Conservation (phyloP, 139 green algal genomes). For the Diplosphaera chodatii region DNA sequence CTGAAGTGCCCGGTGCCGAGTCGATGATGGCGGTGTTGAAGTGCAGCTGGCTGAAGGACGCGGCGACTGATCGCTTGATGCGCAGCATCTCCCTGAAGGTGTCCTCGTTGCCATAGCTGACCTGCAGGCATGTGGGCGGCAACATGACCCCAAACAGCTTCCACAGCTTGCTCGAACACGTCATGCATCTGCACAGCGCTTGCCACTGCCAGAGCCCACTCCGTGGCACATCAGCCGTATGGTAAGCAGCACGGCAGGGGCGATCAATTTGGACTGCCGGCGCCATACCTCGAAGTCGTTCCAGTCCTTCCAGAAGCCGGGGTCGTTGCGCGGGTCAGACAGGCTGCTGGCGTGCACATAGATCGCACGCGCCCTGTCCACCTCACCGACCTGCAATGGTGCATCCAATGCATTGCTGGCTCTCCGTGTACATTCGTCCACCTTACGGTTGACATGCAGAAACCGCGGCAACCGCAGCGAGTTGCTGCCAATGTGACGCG, state of each 20-base stretch:
- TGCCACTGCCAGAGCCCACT: too few species aligned
- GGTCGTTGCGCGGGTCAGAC: conserved; percentile 37
- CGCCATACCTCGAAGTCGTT: conserved; percentile 82
- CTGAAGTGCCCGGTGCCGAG: conserved; percentile 25
- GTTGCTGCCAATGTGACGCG: too few species aligned
- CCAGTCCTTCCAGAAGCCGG: conserved; percentile 90
- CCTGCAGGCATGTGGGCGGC: not conserved
- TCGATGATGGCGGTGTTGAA: conserved; percentile 80
- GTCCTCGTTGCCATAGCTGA: conserved; percentile 85
- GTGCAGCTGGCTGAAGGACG: conserved; percentile 72
- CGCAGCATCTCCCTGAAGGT: conserved; percentile 98
- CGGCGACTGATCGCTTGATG: conserved; percentile 83
- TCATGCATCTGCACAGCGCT: too few species aligned
- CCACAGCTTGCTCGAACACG: too few species aligned
- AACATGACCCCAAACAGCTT: too few species aligned
- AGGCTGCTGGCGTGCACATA: conserved; percentile 74
- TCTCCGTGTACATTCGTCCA: too few species aligned
- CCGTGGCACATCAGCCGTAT: too few species aligned
- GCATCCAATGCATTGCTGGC: too few species aligned
- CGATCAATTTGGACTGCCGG: too few species aligned
- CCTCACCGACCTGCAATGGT: conserved; percentile 74
- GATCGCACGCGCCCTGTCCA: conserved; percentile 91
- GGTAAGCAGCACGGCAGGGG: too few species aligned
- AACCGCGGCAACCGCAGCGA: too few species aligned
- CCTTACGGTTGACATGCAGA: too few species aligned